Conservation (phyloP, 345 rosid species). For the Populus davidiana region DNA sequence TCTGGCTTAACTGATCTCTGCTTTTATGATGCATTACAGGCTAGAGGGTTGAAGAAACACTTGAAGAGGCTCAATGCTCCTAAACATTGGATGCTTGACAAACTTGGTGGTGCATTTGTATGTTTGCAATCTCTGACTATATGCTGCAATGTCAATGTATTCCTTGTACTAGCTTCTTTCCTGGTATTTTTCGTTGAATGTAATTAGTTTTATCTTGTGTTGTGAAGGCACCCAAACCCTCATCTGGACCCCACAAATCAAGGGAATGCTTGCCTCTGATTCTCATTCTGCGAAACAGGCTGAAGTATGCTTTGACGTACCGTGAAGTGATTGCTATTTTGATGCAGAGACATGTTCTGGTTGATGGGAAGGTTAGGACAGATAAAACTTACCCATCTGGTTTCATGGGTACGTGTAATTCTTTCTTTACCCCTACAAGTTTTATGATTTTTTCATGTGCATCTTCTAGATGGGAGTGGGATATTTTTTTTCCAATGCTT, state of each 20-base stretch:
- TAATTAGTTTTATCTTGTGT: background rate
- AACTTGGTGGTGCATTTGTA: background rate
- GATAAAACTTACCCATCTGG: constrained; percentile 38
- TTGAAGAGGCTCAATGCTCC: constrained; percentile 95
- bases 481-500: background rate
- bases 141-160: background rate
- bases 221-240: constrained; percentile 77
- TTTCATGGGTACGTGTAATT: constrained; percentile 67
- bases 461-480: background rate
- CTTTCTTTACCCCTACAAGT: background rate
- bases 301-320: constrained; percentile 69
- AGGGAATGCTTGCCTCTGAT: constrained; percentile 78
- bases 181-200: background rate
- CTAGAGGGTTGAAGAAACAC: constrained; percentile 88
- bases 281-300: constrained; percentile 64
- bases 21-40: constrained; percentile 35
- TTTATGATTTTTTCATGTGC: background rate
- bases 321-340: constrained; percentile 65
- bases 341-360: constrained; percentile 81
- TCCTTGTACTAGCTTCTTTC: background rate
- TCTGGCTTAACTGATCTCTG: background rate
- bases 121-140: background rate
- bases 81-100: constrained; percentile 70
- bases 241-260: constrained; percentile 87
- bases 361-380: constrained; percentile 80